These are phyloP conservation scores for Hypoxylon intermedium DNA, from an alignment of 495 filamentous ascomycete genomes.

Conservation along the genomic window DNA sequence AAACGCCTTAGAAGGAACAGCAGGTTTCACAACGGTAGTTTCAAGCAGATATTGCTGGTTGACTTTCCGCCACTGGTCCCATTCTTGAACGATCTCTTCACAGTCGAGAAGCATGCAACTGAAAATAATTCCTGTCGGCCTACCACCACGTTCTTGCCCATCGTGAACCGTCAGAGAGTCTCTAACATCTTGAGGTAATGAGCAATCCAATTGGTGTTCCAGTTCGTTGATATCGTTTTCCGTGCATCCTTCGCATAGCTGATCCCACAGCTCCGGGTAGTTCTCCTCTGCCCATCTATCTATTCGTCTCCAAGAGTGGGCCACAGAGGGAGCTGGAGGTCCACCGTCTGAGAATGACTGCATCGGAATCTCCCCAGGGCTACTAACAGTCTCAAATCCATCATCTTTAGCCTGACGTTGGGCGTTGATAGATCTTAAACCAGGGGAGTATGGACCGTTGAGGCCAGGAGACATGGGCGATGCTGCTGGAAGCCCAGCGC, in stretches of 20 bases:
- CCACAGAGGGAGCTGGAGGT: conserved; percentile 85
- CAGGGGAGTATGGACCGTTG: conserved; percentile 84
- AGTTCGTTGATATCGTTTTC: conserved; percentile 96
- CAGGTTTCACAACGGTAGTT: conserved; percentile 61
- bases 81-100: conserved; percentile 97
- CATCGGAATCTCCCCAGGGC: conserved; percentile 88
- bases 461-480: conserved; percentile 67
- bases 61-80: conserved; percentile 93
- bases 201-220: conserved; percentile 94
- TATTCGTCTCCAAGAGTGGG: conserved; percentile 91
- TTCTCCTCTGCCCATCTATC: conserved; percentile 93
- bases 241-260: conserved; percentile 88
- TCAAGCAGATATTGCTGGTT: conserved; percentile 82
- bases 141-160: conserved; percentile 91
- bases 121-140: conserved; percentile 92
- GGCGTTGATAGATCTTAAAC: conserved; percentile 77
- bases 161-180: conserved; percentile 92
- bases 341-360: conserved; percentile 92
- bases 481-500: conserved; percentile 56
- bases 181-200: conserved; percentile 89
- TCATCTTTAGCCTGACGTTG: conserved; percentile 63
- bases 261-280: conserved; percentile 92
- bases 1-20: conserved; percentile 70
- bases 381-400: conserved; percentile 69
- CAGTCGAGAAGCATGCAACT: conserved; percentile 95